phyloP scores from a whole-genome alignment of 2,329 filamentous ascomycete species.

The Sarocladium kiliense region DNA sequence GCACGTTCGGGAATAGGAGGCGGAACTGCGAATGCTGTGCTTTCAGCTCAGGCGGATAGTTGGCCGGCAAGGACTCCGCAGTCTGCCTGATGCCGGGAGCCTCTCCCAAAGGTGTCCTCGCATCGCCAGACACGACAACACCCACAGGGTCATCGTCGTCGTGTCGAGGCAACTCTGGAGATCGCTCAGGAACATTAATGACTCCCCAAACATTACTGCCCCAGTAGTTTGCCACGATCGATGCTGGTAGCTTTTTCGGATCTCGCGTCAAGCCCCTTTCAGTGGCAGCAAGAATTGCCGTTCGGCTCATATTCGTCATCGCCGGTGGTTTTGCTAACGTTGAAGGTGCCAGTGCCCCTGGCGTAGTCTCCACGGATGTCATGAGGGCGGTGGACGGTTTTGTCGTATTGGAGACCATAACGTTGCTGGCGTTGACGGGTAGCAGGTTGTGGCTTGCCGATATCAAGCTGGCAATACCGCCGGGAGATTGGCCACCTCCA shows the following conservation, averaged over 20 bases:
- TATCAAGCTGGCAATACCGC: constrained; percentile 79
- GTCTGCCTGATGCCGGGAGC: constrained; percentile 24
- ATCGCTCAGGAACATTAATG: constrained; percentile 20
- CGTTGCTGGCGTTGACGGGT: constrained; percentile 39
- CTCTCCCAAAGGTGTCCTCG: constrained; percentile 22
- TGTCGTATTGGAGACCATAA: constrained; percentile 20
- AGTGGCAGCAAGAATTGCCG: constrained; percentile 74
- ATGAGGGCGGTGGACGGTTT: constrained; percentile 25
- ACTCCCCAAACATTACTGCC: constrained; percentile 73
- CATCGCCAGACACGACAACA: constrained; percentile 29
- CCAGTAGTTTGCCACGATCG: constrained; percentile 91
- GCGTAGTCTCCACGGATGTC: constrained; percentile 37
- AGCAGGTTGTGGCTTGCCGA: constrained; percentile 77
- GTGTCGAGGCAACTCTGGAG: constrained; percentile 25
- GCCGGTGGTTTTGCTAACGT: constrained; percentile 81
- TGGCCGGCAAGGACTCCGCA: constrained; percentile 58
- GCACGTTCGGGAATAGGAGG: constrained; percentile 79
- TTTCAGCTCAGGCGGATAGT: constrained; percentile 77
- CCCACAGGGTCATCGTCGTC: constrained; percentile 37
- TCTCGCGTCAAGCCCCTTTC: constrained; percentile 65
- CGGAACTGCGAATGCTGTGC: constrained; percentile 92
- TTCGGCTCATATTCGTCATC: constrained; percentile 79
- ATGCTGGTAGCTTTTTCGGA: constrained; percentile 72
- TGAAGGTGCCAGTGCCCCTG: constrained; percentile 68
- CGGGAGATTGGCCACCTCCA: constrained; percentile 20